Percentiles rank a stretch among this genome's conserved stretches.
Conservation (phyloP, 2,329 filamentous ascomycete genomes). For the Leptoxyphium fumago region DNA sequence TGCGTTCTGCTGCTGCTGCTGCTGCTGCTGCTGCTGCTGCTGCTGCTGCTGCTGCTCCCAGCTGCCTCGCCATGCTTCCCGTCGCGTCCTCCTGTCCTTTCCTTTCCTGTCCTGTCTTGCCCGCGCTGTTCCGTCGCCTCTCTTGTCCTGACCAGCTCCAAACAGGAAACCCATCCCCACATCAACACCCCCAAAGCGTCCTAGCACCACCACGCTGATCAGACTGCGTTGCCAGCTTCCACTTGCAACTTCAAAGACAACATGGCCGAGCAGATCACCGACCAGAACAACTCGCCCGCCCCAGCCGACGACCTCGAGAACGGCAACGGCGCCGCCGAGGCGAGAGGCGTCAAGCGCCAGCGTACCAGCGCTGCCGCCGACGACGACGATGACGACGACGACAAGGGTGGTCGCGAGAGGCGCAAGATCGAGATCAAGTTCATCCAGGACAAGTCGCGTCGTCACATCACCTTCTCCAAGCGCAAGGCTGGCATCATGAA, state of each 20-base stretch:
- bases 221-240: not conserved
- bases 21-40: too few species aligned
- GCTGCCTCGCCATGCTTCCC: not conserved
- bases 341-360: slow-evolving; percentile 77
- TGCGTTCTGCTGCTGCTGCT: too few species aligned
- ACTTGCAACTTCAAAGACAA: slow-evolving; percentile 4
- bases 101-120: not conserved
- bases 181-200: slow-evolving; percentile 2
- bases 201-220: slow-evolving; percentile 1
- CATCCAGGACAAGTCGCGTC: slow-evolving; percentile 98
- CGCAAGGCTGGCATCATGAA: slow-evolving; percentile 99
- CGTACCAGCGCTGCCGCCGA: slow-evolving; percentile 56
- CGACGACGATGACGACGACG: slow-evolving; percentile 94
- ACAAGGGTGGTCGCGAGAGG: slow-evolving; percentile 93
- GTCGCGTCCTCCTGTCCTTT: not conserved
- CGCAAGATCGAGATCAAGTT: slow-evolving; percentile 99
- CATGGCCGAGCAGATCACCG: slow-evolving; percentile 35
- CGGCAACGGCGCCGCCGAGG: slow-evolving; percentile 45
- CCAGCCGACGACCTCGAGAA: slow-evolving; percentile 47
- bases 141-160: slow-evolving; percentile 2
- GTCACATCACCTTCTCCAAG: slow-evolving; percentile 99
- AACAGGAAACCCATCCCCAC: slow-evolving; percentile 4
- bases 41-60: too few species aligned
- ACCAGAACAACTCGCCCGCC: slow-evolving; percentile 35
- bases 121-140: not conserved